Evolutionary conservation across 495 filamentous ascomycete genomes (phyloP).

Genomic region (Bathelium albidoporum): DNA sequence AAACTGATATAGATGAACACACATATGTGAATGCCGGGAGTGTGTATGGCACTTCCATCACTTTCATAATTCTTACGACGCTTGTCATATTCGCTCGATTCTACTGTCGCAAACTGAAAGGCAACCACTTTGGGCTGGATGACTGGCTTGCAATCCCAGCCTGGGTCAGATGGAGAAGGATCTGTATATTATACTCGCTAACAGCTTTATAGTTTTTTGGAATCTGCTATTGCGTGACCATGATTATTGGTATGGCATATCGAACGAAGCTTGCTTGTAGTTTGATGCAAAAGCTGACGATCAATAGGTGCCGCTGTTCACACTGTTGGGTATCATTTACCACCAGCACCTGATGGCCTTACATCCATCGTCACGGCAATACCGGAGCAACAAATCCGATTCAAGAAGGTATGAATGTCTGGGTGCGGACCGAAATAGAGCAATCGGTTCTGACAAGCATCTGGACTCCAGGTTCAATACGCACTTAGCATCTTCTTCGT

Average conservation of each 20-base stretch:
- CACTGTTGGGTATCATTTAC: background rate
- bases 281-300: background rate
- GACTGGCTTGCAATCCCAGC: background rate
- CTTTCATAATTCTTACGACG: background rate
- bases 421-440: background rate
- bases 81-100: background rate
- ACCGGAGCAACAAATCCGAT: background rate
- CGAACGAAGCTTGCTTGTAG: too few species aligned
- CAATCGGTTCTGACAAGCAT: background rate
- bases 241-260: too few species aligned
- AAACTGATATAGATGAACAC: too few species aligned
- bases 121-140: background rate
- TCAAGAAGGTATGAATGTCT: background rate
- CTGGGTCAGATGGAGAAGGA: background rate
- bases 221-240: too few species aligned
- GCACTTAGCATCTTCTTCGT: background rate
- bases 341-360: too few species aligned
- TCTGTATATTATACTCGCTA: background rate
- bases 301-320: background rate
- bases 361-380: too few species aligned
- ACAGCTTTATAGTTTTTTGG: background rate
- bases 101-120: background rate
- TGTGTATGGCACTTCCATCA: background rate
- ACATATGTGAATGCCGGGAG: background rate
- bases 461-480: background rate